Conservation (phyloP, 2,329 filamentous ascomycete genomes). For the Nannizzia gypsea region DNA sequence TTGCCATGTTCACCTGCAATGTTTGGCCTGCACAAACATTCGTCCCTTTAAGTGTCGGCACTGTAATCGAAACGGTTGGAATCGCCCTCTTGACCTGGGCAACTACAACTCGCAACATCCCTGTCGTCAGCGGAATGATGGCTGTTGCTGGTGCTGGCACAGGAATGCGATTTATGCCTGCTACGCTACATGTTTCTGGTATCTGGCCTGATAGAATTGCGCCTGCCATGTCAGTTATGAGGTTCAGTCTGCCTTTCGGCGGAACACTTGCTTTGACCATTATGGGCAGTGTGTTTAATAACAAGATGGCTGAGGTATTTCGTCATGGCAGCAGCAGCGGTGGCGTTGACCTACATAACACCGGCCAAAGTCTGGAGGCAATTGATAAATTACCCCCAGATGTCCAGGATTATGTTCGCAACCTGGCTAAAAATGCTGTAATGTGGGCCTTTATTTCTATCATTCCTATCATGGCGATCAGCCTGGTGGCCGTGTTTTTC, state of each 20-base stretch:
- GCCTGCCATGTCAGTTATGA: slow-evolving; percentile 48
- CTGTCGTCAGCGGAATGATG: slow-evolving; percentile 54
- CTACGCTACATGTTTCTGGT: slow-evolving; percentile 50
- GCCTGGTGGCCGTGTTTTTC: slow-evolving; percentile 33
- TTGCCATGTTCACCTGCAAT: slow-evolving; percentile 50
- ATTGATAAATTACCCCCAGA: slow-evolving; percentile 27
- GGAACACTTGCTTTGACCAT: slow-evolving; percentile 54
- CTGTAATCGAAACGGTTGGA: slow-evolving; percentile 46
- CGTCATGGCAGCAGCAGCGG: slow-evolving; percentile 19
- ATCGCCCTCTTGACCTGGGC: slow-evolving; percentile 49
- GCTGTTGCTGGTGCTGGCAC: slow-evolving; percentile 51
- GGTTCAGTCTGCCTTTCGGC: slow-evolving; percentile 50
- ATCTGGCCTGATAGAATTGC: slow-evolving; percentile 49
- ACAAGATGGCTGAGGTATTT: slow-evolving; percentile 33
- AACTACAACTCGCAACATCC: slow-evolving; percentile 38
- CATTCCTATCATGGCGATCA: slow-evolving; percentile 45
- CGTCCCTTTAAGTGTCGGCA: slow-evolving; percentile 45
- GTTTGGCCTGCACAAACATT: slow-evolving; percentile 51
- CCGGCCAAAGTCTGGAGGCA: slow-evolving; percentile 26
- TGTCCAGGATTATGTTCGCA: slow-evolving; percentile 29
- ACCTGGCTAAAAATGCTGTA: slow-evolving; percentile 45
- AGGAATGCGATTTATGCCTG: slow-evolving; percentile 54
- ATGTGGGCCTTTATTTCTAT: slow-evolving; percentile 55
- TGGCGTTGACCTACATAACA: slow-evolving; percentile 24
- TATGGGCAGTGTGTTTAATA: slow-evolving; percentile 60